Evolutionary conservation across 345 rosid species (phyloP).

Genomic region (Eucalyptus erythrocorys): DNA sequence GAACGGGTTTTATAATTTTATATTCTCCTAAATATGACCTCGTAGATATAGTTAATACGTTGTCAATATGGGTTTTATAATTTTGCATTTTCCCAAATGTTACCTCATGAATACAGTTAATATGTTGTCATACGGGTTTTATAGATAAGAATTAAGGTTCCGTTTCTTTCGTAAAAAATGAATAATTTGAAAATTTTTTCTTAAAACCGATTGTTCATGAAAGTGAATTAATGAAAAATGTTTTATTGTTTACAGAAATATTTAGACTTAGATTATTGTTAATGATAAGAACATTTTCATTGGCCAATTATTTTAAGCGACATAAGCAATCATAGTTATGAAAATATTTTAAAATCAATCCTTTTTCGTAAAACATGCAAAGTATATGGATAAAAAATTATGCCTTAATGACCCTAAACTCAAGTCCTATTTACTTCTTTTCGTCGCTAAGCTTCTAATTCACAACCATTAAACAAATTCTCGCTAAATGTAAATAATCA

Average conservation of each 20-base stretch:
- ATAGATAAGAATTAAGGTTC: not conserved
- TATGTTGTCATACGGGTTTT: not conserved
- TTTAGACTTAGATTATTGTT: too few species aligned
- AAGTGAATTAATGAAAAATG: too few species aligned
- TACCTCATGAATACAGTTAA: not conserved
- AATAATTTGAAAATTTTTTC: too few species aligned
- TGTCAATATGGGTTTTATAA: not conserved
- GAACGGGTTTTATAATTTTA: not conserved
- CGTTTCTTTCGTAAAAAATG: accelerated
- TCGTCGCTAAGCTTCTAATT: not conserved
- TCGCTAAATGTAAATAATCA: not conserved
- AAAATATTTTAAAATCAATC: too few species aligned
- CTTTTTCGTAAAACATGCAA: too few species aligned
- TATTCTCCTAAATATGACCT: not conserved
- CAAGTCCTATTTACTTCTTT: not conserved
- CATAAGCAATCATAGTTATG: not conserved
- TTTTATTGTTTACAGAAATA: too few species aligned
- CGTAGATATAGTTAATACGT: not conserved
- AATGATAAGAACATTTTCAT: not conserved
- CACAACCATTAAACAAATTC: not conserved
- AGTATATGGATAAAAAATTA: too few species aligned
- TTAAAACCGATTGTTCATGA: accelerated
- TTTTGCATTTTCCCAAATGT: not conserved
- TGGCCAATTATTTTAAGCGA: not conserved
- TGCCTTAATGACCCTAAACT: not conserved